Base-by-base conservation (phyloP, 306 rosid genomes). In the Urtica urens region DNA sequence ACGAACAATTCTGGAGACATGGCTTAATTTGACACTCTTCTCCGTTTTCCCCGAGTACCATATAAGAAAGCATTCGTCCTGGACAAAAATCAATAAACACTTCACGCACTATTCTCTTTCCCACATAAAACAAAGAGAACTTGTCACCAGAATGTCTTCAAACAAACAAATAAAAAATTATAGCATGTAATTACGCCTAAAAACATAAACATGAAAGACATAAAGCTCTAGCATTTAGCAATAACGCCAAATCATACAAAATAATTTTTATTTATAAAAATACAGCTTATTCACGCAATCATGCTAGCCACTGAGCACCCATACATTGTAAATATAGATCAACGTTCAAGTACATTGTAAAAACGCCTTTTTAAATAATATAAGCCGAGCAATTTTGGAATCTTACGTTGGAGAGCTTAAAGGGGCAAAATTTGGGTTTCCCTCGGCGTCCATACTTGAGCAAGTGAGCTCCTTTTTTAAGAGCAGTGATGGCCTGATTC, bases 391-490 rank as follows among this genome's bases (percentile, higher is more conserved):
- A 35, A 51, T 46, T 29, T 17, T 53, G n/a, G 19, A 21, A 55
- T 40, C 38, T 78, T 70, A 88, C 97, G 72, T 75, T 78, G 27
- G 97, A 88, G 64, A 88, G 97, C 52, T 88, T 78, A 56, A 88
- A 88, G 38, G 95, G 90, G 55, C 97, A 88, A 79, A 78, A 81
- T 53, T 88, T 88, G 58, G 97, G 97, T 68, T 76, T 88, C 46
- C 97, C 97, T 65, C 94, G 78, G 70, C 97, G 86, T 51, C 97
- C 97, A 72, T 83, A 88, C 82, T 88, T 88, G 60, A 88, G 97
- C 62, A 88, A 72, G 60, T 64, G 69, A 44, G 93, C 84, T 55
- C 97, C 97, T 63, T 88, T 88, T 72, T 88, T 88, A 63, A 88
- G 69, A 58, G 97, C 86, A 68, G 87, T 83, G 60, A 88, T 79